Evolutionary conservation across 1,139 yeast genomes (phyloP), one percentile per base, ranked within the genome.

Genomic region (Blastobotrys serpentis): DNA sequence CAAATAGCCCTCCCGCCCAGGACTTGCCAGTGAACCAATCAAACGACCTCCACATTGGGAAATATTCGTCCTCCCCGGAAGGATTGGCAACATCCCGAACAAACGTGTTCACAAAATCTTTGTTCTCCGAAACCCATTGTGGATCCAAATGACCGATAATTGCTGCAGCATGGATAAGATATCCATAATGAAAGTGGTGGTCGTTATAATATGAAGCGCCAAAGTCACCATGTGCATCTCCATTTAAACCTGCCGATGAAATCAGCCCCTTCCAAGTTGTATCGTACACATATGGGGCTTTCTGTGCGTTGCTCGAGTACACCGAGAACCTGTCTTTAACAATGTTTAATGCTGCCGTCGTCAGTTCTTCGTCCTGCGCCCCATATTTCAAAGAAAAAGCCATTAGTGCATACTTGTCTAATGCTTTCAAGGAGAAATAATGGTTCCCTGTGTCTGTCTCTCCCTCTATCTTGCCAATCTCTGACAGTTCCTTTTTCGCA

Each of bases 11-110:
- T 48, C 77, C 76, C 4, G 90, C 88, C 86, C 87, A 83, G 4
- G 88, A 82, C 62, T 84, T 89, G 26, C 92, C 92, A 39, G 75
- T 74, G 63, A 70, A 84, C 86, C 87, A 84, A 62, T 82, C 87
- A 67, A 84, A 84, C 70, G 74, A 73, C 61, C 90, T 72, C 23
- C 77, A 82, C 17, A 77, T 79, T 2, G 90, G 89, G 76, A 82
- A 84, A 59, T 73, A 77, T 2, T 66, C 45, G 61, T 83, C 89
- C 3, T 16, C 33, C 5, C 17, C 16, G 1, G 66, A 66, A 21
- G 89, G 88, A 57, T 83, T 84, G 33, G 86, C 85, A 47, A 81
- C 86, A 60, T 84, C 89, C 64, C 88, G 75, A 39, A 83, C 68
- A 55, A 82, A 70, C 6, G 73, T 57, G 59, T 79, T 78, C 43